A percentile compares a stretch with the other conserved stretches of the same genome.
Evolutionary conservation across 148 eudicot species (phyloP).

Genomic region (Rhododendron griersonianum): DNA sequence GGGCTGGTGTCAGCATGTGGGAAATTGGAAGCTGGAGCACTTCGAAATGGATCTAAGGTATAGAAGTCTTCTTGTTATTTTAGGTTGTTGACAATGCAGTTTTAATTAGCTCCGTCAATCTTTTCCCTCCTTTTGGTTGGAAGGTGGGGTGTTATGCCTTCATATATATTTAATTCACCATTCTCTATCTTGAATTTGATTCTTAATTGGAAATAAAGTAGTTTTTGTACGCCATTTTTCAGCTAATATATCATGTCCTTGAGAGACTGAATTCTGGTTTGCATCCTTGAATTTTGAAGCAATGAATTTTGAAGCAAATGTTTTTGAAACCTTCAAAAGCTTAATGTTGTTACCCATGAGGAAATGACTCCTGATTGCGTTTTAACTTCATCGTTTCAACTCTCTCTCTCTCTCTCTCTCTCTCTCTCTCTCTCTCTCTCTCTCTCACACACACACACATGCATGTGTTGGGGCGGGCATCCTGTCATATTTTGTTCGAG

Average conservation of each 20-base stretch:
- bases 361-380: neutral
- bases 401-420: neutral
- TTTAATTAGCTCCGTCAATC: neutral
- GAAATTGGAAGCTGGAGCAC: conserved; percentile 89
- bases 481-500: neutral
- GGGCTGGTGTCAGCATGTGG: conserved; percentile 83
- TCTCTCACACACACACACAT: neutral
- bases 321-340: neutral
- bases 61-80: neutral
- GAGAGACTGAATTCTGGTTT: neutral
- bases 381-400: neutral
- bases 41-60: conserved; percentile 79
- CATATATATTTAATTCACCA: neutral
- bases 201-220: neutral
- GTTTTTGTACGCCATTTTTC: neutral
- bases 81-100: neutral
- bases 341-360: neutral
- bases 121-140: neutral
- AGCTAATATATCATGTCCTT: neutral
- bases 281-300: neutral
- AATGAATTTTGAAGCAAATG: neutral
- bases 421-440: neutral
- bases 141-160: neutral
- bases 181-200: neutral
- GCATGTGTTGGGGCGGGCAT: neutral